A percentile compares a stretch with the other conserved stretches of the same genome.
phyloP scores from a whole-genome alignment of 129 eudicot species.

The Arctium lappa region DNA sequence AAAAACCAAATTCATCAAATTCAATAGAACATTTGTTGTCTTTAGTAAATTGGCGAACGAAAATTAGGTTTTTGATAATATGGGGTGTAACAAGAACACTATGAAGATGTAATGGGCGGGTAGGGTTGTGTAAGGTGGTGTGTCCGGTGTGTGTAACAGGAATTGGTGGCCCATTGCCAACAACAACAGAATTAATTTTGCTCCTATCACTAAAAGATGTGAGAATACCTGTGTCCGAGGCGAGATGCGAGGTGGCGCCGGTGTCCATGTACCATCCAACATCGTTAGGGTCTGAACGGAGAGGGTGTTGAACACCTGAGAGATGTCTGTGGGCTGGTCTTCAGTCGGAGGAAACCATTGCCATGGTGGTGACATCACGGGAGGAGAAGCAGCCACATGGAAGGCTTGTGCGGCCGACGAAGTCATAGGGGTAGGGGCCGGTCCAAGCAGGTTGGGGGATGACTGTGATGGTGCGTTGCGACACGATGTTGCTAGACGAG shows the following conservation, averaged over 20 bases:
- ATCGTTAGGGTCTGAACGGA: background rate
- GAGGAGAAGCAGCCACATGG: no score
- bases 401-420: no score
- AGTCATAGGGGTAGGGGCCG: no score
- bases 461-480: no score
- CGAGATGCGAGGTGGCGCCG: background rate
- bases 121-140: no score
- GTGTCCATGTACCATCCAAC: background rate
- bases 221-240: background rate
- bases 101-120: background rate
- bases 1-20: background rate
- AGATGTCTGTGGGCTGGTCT: no score
- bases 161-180: background rate
- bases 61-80: no score
- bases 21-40: background rate
- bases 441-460: no score
- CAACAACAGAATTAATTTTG: background rate
- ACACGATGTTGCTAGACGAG: no score
- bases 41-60: background rate
- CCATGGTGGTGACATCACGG: no score
- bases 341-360: no score
- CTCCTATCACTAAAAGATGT: background rate
- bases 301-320: background rate
- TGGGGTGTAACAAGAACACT: background rate
- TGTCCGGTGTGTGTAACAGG: no score